Conservation (phyloP, 2,329 filamentous ascomycete genomes). For the Cladosporium sphaerospermum region DNA sequence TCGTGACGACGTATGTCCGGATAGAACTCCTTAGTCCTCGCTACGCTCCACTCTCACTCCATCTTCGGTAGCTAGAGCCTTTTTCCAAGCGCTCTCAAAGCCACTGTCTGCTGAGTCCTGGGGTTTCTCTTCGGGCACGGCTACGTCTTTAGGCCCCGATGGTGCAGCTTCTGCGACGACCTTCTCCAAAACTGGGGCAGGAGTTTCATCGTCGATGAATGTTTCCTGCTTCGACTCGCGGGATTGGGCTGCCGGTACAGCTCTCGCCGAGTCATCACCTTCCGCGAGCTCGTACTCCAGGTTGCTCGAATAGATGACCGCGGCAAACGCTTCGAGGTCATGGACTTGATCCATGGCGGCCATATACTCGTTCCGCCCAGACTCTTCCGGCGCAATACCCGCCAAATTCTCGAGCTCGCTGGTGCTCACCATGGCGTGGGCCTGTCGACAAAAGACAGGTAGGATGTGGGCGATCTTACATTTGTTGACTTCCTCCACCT, state of each 20-base stretch:
- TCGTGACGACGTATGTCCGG: neutral
- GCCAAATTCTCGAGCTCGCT: slow-evolving; percentile 49
- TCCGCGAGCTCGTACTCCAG: slow-evolving; percentile 51
- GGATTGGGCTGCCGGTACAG: neutral
- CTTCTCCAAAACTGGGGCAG: neutral
- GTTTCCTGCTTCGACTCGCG: neutral
- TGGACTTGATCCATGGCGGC: slow-evolving; percentile 66
- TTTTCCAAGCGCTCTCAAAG: slow-evolving; percentile 66
- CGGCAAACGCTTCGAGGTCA: slow-evolving; percentile 76
- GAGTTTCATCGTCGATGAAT: slow-evolving; percentile 13
- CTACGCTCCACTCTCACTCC: slow-evolving; percentile 14
- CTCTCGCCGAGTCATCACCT: neutral
- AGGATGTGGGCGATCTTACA: slow-evolving; percentile 83
- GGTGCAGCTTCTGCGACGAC: neutral
- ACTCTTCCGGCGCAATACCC: slow-evolving; percentile 22
- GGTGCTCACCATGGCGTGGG: slow-evolving; percentile 74
- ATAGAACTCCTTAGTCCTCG: neutral
- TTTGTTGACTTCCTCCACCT: slow-evolving; percentile 31
- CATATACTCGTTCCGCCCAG: slow-evolving; percentile 44
- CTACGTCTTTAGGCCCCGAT: neutral
- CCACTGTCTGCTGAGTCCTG: slow-evolving; percentile 42
- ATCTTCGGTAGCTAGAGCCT: slow-evolving; percentile 49
- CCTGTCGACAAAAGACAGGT: slow-evolving; percentile 84
- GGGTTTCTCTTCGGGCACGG: slow-evolving; percentile 12
- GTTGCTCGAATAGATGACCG: slow-evolving; percentile 82